Conservation (phyloP, 2,329 filamentous ascomycete species). For the Verticillium klebahnii region DNA sequence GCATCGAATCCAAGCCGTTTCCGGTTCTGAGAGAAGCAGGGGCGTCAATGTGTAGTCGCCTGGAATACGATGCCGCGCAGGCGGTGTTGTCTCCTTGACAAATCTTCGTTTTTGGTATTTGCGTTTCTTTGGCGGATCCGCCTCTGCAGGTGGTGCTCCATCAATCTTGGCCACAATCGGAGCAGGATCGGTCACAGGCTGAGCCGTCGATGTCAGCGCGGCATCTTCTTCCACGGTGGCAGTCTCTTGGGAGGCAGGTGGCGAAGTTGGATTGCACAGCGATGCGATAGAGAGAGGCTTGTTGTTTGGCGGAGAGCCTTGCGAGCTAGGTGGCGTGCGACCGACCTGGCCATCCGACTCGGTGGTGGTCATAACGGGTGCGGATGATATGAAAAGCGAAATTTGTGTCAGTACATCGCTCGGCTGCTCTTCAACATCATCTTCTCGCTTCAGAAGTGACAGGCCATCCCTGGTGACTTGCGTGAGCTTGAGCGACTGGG, state of each 20-base stretch:
- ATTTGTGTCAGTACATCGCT: slow-evolving; percentile 11
- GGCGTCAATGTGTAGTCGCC: slow-evolving; percentile 82
- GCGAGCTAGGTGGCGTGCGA: neutral
- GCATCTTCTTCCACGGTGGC: neutral
- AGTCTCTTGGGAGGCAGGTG: slow-evolving; percentile 4
- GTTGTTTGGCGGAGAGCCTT: slow-evolving; percentile 3
- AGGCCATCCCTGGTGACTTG: slow-evolving; percentile 20
- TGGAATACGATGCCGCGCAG: slow-evolving; percentile 45
- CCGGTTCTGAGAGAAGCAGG: slow-evolving; percentile 67
- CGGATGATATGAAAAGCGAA: slow-evolving; percentile 2
- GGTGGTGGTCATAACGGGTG: neutral
- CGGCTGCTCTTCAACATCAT: slow-evolving; percentile 16
- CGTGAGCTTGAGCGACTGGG: slow-evolving; percentile 28
- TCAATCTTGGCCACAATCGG: slow-evolving; percentile 2
- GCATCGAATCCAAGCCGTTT: slow-evolving; percentile 84
- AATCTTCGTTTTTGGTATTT: slow-evolving; percentile 29
- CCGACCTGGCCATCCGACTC: neutral
- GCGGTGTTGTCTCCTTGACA: slow-evolving; percentile 25
- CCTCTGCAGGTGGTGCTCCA: slow-evolving; percentile 1
- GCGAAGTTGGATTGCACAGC: slow-evolving; percentile 23
- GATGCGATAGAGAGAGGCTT: slow-evolving; percentile 23
- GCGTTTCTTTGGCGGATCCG: slow-evolving; percentile 19
- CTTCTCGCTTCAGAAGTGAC: slow-evolving; percentile 25
- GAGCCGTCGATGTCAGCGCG: neutral
- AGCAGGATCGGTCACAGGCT: neutral